These are phyloP conservation scores for Suaeda aralocaspica DNA, from an alignment of 148 eudicot species.

Conservation along the genomic window DNA sequence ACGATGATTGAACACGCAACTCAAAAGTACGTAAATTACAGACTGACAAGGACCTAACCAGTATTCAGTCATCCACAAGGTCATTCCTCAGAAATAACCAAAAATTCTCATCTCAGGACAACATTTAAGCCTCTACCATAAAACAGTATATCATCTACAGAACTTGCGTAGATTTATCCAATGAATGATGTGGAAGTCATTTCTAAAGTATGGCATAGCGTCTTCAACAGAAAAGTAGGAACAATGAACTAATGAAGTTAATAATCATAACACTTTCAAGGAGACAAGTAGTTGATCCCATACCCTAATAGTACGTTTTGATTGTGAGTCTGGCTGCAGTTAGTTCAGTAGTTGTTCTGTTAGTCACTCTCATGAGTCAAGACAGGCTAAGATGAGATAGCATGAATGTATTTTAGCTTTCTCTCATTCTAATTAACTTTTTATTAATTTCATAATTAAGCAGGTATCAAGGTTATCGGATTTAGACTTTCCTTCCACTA, in stretches of 20 bases:
- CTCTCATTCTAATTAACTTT: slow-evolving; percentile 8
- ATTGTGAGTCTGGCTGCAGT: background rate
- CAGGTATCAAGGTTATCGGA: background rate
- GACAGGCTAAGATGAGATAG: background rate
- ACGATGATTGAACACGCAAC: background rate
- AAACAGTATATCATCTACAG: no score
- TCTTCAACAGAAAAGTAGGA: background rate
- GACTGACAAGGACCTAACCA: background rate
- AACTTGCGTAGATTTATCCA: no score
- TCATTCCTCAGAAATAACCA: background rate
- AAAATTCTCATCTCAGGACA: no score
- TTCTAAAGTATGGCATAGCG: no score
- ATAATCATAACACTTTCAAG: background rate
- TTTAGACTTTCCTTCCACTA: background rate
- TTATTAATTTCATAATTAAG: no score
- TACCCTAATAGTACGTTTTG: background rate
- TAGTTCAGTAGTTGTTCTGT: background rate
- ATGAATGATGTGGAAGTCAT: no score
- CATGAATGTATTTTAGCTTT: background rate
- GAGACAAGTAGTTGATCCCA: background rate
- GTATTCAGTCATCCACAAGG: background rate
- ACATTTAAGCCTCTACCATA: no score
- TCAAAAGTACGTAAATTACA: no score
- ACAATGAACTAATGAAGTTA: background rate
- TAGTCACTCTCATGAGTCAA: no score